Conservation (phyloP, 2,329 filamentous ascomycete species). For the Xylaria sp. region DNA sequence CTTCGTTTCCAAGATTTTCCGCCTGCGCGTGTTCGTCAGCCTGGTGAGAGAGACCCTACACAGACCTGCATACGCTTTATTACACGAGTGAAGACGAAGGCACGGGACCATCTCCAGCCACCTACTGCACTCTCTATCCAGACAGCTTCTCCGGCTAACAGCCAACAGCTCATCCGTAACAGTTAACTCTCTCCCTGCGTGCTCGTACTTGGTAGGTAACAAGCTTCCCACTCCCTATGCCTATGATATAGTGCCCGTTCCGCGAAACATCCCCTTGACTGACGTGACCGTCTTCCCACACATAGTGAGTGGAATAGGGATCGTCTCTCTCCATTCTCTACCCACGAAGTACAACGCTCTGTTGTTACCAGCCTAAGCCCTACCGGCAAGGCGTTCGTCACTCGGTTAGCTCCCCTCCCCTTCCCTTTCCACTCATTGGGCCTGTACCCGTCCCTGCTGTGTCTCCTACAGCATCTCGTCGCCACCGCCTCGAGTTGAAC, state of each 20-base stretch:
- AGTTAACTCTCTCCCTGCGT: neutral
- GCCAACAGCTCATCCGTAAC: neutral
- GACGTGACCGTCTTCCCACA: neutral
- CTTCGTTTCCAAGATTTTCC: conserved; percentile 8
- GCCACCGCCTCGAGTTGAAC: conserved; percentile 1
- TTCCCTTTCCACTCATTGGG: conserved; percentile 8
- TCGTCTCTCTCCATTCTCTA: neutral
- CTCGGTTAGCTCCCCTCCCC: conserved; percentile 4
- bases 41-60: conserved; percentile 1
- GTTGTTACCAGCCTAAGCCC: conserved; percentile 16
- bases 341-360: neutral
- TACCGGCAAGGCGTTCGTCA: conserved; percentile 13
- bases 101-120: neutral
- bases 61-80: neutral
- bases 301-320: neutral
- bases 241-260: neutral
- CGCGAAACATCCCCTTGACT: neutral
- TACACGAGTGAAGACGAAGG: neutral
- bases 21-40: conserved; percentile 9
- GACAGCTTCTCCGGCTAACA: neutral
- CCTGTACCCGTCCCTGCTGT: conserved; percentile 7
- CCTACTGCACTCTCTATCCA: neutral
- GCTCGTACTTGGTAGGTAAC: neutral
- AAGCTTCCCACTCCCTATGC: neutral
- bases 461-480: conserved; percentile 14